Conservation (phyloP, 306 rosid genomes). For the Datisca glomerata region DNA sequence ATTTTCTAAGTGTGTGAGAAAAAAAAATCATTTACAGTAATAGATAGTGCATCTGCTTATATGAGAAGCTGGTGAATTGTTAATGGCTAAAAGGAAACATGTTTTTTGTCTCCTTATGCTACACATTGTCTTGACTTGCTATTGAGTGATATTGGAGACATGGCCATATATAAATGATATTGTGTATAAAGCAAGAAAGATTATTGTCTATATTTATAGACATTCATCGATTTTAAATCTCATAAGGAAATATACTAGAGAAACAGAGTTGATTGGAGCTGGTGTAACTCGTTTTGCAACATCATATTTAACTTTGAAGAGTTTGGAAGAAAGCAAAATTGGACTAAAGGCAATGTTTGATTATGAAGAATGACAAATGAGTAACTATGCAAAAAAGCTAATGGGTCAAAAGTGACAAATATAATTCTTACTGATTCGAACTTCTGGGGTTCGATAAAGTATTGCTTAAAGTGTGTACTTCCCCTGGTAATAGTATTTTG, state of each 20-base stretch:
- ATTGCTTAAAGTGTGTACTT: background rate
- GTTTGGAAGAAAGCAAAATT: background rate
- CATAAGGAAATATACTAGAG: background rate
- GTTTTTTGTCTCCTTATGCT: background rate
- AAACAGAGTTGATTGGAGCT: background rate
- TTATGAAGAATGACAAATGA: too few species aligned
- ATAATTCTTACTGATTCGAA: background rate
- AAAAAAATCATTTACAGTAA: background rate
- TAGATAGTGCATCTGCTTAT: background rate
- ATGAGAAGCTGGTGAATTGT: background rate
- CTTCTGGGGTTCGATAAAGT: background rate
- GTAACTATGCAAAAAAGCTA: background rate
- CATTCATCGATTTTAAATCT: background rate
- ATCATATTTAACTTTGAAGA: background rate
- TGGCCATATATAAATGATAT: background rate
- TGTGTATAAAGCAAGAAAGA: background rate
- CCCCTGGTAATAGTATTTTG: background rate
- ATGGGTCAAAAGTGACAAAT: background rate
- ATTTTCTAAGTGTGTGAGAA: too few species aligned
- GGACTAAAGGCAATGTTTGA: background rate
- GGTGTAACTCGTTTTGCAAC: background rate
- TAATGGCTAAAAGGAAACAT: background rate
- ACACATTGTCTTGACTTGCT: background rate
- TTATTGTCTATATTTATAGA: background rate
- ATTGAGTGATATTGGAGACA: background rate